Evolutionary conservation across 2,329 filamentous ascomycete genomes (phyloP), one percentile per base, ranked within the genome.

Genomic region (Monosporascus cannonballus): DNA sequence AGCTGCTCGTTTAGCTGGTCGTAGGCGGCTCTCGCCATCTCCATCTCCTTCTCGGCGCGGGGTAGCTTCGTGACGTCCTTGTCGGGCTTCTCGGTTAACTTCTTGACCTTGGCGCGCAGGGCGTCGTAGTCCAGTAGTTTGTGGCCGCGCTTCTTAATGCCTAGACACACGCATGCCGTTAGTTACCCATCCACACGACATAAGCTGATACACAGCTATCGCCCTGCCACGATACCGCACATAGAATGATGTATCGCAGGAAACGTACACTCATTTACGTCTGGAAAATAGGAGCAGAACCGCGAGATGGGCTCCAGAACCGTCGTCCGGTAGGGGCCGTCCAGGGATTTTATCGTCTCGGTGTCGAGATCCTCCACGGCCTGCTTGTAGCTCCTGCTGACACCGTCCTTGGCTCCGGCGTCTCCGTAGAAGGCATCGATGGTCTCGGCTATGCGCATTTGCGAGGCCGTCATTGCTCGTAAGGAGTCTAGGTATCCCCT

Each of bases 381-480:
- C 71, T 97, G 92, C 74, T 97, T 99, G 77, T 99, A 99, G 69
- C 90, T 96, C 69, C 93, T 83, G 72, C 89, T 95, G 54, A 99
- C 94, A 52, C 94, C 94, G 69, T 99, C 95, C 65, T 86, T 90
- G 49, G 94, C 91, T 49, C 95, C 95, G 1, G 92, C 87, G 69
- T 99, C 94, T 52, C 94, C 94, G 74, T 99, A 99, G 73, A 99
- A 99, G 41, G 94, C 94, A 74, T 99, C 94, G 72, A 99, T 99
- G 20, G 94, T 99, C 73, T 99, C 94, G 59, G 94, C 94, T 71
- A 99, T 97, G 67, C 93, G 87, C 93, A 99, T 97, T 74, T 99
- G 94, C 51, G 92, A 96, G 50, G 94, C 93, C 17, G 94, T 99
- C 94, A 99, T 99, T 61, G 94, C 93, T 85, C 94, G 84, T 64